phyloP scores from a whole-genome alignment of 495 filamentous ascomycete genomes.

The Parathielavia appendiculata region DNA sequence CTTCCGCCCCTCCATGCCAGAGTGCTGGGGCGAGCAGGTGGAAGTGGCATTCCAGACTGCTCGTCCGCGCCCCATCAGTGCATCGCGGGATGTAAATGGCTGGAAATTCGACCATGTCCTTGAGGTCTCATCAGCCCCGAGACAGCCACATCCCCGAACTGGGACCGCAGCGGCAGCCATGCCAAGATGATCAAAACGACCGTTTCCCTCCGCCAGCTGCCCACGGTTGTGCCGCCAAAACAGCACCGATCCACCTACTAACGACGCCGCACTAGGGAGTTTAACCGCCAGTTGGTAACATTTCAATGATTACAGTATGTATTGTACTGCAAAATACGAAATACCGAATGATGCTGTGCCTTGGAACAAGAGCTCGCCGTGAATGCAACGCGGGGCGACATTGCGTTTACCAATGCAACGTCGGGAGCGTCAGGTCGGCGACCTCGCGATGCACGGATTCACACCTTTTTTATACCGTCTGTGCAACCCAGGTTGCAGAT shows the following conservation, averaged over 20 bases:
- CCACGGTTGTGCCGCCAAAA: neutral
- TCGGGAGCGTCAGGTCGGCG: slow-evolving; percentile 16
- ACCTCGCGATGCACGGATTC: slow-evolving; percentile 12
- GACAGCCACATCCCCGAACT: neutral
- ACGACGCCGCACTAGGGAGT: neutral
- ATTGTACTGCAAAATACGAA: neutral
- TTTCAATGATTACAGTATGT: no score
- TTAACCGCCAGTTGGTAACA: no score
- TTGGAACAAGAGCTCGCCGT: neutral
- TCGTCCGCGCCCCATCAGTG: neutral
- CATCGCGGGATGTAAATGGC: slow-evolving; percentile 5
- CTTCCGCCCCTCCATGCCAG: slow-evolving; percentile 10
- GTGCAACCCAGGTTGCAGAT: slow-evolving; percentile 14
- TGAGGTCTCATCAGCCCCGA: neutral
- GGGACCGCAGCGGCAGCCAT: neutral
- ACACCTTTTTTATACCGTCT: slow-evolving; percentile 1
- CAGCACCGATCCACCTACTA: neutral
- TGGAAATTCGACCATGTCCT: neutral
- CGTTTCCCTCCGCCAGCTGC: neutral
- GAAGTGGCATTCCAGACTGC: no score
- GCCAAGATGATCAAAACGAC: neutral
- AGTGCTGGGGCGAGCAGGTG: slow-evolving; percentile 5
- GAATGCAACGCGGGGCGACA: slow-evolving; percentile 6
- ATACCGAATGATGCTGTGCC: neutral
- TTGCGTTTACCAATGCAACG: slow-evolving; percentile 9